Evolutionary conservation across 2,329 filamentous ascomycete species (phyloP), one percentile per base, ranked within the genome.

Genomic region (Xylariaceae sp.): DNA sequence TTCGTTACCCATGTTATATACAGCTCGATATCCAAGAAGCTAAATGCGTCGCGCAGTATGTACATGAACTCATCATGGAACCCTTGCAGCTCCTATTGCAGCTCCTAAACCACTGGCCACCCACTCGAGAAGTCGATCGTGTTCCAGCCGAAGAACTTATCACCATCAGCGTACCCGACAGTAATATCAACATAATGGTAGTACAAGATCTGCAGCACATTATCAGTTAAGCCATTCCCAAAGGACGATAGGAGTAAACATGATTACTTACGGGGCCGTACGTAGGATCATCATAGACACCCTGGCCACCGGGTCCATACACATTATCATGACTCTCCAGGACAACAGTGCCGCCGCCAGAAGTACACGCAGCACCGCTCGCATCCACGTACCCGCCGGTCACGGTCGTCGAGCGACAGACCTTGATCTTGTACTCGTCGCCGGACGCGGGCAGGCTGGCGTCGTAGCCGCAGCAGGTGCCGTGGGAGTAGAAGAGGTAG

Each of bases 231-330:
- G n/a, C 27, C 33, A 18, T 17, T 19, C 12, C 42, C 14, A 17
- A 5, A 36, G 11, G 11, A 39, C 11, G 19, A 27, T 33, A 45
- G 9, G n/a, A 12, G 11, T 42, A n/a, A 5, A 11, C 40, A 36
- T 19, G 33, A 15, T n/a, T 30, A 60, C 62, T 59, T 30, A 64
- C 62, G 36, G 61, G 58, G 9, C 62, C 62, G 39, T 62, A 49
- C 2, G 55, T 60, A 33, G 60, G 66, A 41, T 70, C 67, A 22
- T 62, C 50, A 35, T 66, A 66, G 11, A 71, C 66, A 6, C 68
- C 68, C 62, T 87, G 82, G 35, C 83, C 83, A 53, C 84, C 84
- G 14, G 84, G 83, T 30, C 78, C 83, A 57, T 86, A 87, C 0
- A 85, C 74, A 22, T 67, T 77, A 6, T 68, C 78, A 56, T 87